Conservation (phyloP, 2,329 filamentous ascomycete species). For the Aspergillus pseudotamarii region DNA sequence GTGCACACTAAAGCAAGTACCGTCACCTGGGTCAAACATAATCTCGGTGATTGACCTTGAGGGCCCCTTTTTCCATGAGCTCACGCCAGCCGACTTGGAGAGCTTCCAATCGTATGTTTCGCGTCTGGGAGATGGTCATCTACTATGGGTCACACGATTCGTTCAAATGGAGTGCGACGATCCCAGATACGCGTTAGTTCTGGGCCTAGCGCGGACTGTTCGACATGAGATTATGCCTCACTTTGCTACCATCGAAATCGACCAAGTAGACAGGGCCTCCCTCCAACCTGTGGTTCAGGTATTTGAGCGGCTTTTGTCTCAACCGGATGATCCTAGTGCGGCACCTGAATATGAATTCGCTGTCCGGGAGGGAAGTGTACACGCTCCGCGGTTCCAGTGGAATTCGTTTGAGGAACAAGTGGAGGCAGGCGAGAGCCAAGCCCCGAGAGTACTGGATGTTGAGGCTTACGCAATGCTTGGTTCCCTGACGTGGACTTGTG, state of each 20-base stretch:
- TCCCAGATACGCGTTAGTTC: conserved; percentile 13
- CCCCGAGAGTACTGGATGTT: conserved; percentile 9
- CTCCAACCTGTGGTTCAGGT: conserved; percentile 5
- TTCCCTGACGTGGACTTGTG: conserved; percentile 11
- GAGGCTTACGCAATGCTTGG: conserved; percentile 13
- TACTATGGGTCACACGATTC: conserved; percentile 14
- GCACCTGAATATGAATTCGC: conserved; percentile 18
- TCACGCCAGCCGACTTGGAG: conserved; percentile 5
- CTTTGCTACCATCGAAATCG: conserved; percentile 18
- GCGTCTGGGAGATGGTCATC: neutral
- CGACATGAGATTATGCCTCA: conserved; percentile 13
- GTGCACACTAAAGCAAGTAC: neutral
- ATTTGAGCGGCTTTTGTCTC: conserved; percentile 8
- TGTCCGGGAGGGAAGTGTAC: conserved; percentile 10
- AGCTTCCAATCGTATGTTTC: conserved; percentile 1
- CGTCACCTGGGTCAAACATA: neutral
- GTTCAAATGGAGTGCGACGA: conserved; percentile 15
- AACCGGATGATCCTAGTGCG: neutral
- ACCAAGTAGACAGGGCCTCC: conserved; percentile 9
- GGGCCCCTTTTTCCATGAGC: conserved; percentile 14
- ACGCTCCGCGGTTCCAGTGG: conserved; percentile 18
- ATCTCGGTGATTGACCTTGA: conserved; percentile 20
- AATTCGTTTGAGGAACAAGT: conserved; percentile 4
- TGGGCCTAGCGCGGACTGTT: conserved; percentile 16
- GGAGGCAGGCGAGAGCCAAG: neutral